These are phyloP conservation scores for Spathaspora arborariae DNA, from an alignment of 805 yeast species.

Conservation along the genomic window DNA sequence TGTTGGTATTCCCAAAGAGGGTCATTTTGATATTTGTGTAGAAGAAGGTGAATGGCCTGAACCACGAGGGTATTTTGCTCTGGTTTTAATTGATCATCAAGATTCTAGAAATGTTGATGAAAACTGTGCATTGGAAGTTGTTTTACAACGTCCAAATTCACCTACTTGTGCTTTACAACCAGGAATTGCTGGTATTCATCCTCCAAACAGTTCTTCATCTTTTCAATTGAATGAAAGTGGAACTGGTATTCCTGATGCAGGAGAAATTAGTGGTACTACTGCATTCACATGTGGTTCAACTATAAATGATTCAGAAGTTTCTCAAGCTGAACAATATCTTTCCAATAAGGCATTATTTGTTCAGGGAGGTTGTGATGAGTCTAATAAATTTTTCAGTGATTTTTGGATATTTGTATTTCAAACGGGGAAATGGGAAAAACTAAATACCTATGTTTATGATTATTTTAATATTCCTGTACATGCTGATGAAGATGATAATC, in stretches of 20 bases:
- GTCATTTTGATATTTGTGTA: slow-evolving; percentile 3
- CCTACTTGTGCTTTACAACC: not conserved
- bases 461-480: slow-evolving; percentile 23
- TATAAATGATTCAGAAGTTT: not conserved
- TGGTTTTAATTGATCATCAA: slow-evolving; percentile 23
- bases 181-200: not conserved
- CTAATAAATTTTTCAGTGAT: slow-evolving; percentile 26
- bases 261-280: not conserved
- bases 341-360: slow-evolving; percentile 27
- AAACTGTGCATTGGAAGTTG: slow-evolving; percentile 16
- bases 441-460: slow-evolving; percentile 32
- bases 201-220: not conserved
- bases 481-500: slow-evolving; percentile 31
- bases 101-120: slow-evolving; percentile 12
- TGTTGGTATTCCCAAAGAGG: slow-evolving; percentile 8
- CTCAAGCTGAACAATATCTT: slow-evolving; percentile 17
- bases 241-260: not conserved
- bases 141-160: not conserved
- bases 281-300: not conserved
- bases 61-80: slow-evolving; percentile 40
- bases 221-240: not conserved
- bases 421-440: slow-evolving; percentile 31
- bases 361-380: slow-evolving; percentile 39
- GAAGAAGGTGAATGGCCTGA: slow-evolving; percentile 22
- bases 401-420: slow-evolving; percentile 30